These are phyloP conservation scores for Rhizopogon vinicolor DNA, from an alignment of 768 basidiomycete genomes.

Conservation along the genomic window DNA sequence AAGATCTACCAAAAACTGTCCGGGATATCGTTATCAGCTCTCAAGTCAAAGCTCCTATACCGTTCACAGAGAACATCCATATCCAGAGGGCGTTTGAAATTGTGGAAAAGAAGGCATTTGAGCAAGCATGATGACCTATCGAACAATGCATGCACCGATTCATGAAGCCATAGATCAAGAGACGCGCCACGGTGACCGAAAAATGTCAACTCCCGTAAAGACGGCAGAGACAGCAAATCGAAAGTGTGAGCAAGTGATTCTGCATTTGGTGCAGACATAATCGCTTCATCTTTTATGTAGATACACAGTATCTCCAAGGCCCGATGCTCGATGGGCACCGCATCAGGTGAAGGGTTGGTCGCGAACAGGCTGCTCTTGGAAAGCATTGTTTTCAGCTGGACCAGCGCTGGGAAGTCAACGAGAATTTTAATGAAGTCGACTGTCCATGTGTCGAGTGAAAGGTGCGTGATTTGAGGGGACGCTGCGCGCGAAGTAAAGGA, in stretches of 20 bases:
- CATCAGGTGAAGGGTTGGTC: constrained; percentile 1
- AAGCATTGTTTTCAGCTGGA: constrained; percentile 12
- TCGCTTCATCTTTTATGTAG: constrained; percentile 12
- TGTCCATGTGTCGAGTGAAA: constrained; percentile 13
- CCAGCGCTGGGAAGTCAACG: constrained; percentile 12
- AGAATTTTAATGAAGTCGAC: constrained; percentile 10
- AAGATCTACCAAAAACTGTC: too few species aligned
- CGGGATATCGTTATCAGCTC: too few species aligned
- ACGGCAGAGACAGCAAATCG: constrained; percentile 16
- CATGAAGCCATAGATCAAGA: constrained; percentile 9
- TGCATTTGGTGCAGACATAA: constrained; percentile 12
- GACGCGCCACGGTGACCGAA: neutral
- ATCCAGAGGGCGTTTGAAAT: neutral
- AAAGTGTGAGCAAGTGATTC: constrained; percentile 13
- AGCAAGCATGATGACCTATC: neutral
- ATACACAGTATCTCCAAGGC: constrained; percentile 8
- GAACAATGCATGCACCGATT: neutral
- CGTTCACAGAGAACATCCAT: neutral
- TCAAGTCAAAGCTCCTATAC: neutral
- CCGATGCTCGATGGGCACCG: constrained; percentile 2
- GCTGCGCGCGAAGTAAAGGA: constrained; percentile 11
- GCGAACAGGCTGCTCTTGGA: constrained; percentile 3
- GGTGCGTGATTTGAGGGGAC: constrained; percentile 16
- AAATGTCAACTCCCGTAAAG: constrained; percentile 12
- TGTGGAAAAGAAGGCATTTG: neutral